Evolutionary conservation across 495 filamentous ascomycete genomes (phyloP).

Genomic region (Parachaetomium inaequale): DNA sequence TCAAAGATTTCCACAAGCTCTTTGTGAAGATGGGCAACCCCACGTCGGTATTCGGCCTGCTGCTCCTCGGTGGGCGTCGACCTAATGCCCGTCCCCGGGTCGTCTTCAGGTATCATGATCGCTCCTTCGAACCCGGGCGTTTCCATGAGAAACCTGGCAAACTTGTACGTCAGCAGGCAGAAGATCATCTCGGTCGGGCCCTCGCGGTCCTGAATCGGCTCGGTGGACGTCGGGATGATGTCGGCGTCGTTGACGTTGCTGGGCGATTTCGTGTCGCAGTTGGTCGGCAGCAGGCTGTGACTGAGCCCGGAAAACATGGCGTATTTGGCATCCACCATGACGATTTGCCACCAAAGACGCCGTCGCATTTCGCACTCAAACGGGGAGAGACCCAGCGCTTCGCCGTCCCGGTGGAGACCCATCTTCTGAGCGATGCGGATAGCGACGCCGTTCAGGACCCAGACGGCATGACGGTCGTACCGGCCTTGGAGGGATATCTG

Average conservation of each 20-base stretch:
- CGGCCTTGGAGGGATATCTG: constrained; percentile 49
- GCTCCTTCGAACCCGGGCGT: constrained; percentile 41
- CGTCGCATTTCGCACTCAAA: constrained; percentile 67
- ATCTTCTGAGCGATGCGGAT: constrained; percentile 69
- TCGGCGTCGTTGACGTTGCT: constrained; percentile 58
- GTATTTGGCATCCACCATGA: constrained; percentile 58
- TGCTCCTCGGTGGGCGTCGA: constrained; percentile 34
- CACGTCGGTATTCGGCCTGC: constrained; percentile 48
- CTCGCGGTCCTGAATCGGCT: constrained; percentile 48
- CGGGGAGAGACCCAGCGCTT: constrained; percentile 59
- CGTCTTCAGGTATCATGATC: constrained; percentile 38
- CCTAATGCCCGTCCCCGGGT: background rate
- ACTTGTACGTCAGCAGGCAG: constrained; percentile 53
- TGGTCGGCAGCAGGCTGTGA: constrained; percentile 48
- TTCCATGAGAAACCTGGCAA: constrained; percentile 48
- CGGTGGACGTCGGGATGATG: constrained; percentile 55
- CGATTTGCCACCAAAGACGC: constrained; percentile 70
- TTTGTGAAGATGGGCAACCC: constrained; percentile 44
- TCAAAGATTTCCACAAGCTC: constrained; percentile 48
- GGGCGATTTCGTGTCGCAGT: constrained; percentile 49
- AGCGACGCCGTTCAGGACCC: constrained; percentile 53
- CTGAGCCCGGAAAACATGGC: constrained; percentile 62
- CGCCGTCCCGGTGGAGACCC: constrained; percentile 69
- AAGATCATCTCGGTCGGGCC: constrained; percentile 69
- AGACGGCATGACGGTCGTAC: constrained; percentile 49